A percentile compares a stretch with the other conserved stretches of the same genome.
Conservation (phyloP, 495 filamentous ascomycete species). For the Talaromyces nanjingensis region DNA sequence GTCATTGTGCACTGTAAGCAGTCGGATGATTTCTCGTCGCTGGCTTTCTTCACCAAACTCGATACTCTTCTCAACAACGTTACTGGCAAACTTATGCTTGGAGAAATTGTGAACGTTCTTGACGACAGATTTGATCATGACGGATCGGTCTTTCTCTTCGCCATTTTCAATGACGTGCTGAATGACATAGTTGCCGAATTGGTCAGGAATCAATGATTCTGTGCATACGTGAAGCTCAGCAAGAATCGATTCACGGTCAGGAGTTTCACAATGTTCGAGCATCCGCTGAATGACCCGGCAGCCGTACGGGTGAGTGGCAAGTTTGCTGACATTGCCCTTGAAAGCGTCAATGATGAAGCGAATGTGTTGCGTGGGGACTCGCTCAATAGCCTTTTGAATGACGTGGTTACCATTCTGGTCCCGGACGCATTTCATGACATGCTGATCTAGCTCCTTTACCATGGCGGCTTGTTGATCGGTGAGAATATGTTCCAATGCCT, state of each 20-base stretch:
- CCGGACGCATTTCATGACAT: slow-evolving; percentile 74
- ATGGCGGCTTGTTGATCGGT: slow-evolving; percentile 82
- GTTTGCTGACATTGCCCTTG: slow-evolving; percentile 65
- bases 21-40: slow-evolving; percentile 61
- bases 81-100: slow-evolving; percentile 95
- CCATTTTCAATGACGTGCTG: slow-evolving; percentile 91
- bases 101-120: slow-evolving; percentile 66
- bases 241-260: slow-evolving; percentile 63
- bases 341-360: slow-evolving; percentile 87
- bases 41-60: slow-evolving; percentile 63
- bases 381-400: slow-evolving; percentile 89
- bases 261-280: slow-evolving; percentile 74
- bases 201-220: slow-evolving; percentile 68
- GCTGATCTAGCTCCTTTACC: slow-evolving; percentile 73
- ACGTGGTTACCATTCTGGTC: slow-evolving; percentile 97
- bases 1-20: slow-evolving; percentile 51
- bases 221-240: slow-evolving; percentile 72
- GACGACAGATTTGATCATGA: slow-evolving; percentile 68
- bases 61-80: slow-evolving; percentile 95
- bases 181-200: slow-evolving; percentile 95
- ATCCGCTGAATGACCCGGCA: slow-evolving; percentile 93
- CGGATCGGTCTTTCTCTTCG: slow-evolving; percentile 62
- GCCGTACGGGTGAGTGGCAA: slow-evolving; percentile 78
- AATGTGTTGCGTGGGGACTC: slow-evolving; percentile 73
- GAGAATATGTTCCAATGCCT: slow-evolving; percentile 91